Conservation (phyloP, 2,329 filamentous ascomycete species). For the Exophiala bonariae region DNA sequence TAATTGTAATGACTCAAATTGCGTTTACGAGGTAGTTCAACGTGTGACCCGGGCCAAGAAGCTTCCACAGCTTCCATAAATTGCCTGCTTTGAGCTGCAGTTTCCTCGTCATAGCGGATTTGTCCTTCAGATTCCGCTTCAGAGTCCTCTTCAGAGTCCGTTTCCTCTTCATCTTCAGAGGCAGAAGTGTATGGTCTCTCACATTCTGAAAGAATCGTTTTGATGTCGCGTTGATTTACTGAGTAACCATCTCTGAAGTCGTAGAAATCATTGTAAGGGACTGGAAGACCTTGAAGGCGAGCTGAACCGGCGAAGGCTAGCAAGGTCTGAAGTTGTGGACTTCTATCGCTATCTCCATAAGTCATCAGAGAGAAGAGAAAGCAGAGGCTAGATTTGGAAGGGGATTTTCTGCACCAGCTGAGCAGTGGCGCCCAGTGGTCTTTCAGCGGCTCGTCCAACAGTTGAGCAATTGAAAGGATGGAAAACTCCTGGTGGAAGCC, state of each 20-base stretch:
- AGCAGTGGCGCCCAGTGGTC: slow-evolving; percentile 9
- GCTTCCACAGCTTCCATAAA: too few species aligned
- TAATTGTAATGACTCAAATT: slow-evolving; percentile 2
- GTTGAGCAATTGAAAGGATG: slow-evolving; percentile 2
- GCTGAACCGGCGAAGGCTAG: slow-evolving; percentile 13
- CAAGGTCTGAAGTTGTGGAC: slow-evolving; percentile 1
- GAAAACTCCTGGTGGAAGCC: slow-evolving; percentile 10
- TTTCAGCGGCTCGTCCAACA: slow-evolving; percentile 4
- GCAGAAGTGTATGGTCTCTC: slow-evolving; percentile 1
- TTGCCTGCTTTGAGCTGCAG: too few species aligned
- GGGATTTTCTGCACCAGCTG: slow-evolving; percentile 6
- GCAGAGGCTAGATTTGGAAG: slow-evolving; percentile 3
- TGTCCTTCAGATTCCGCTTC: too few species aligned
- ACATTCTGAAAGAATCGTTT: slow-evolving; percentile 2
- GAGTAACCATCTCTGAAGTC: slow-evolving; percentile 6
- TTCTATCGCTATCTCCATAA: slow-evolving; percentile 5
- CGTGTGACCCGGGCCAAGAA: too few species aligned
- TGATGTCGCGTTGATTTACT: slow-evolving; percentile 3
- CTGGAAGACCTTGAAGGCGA: slow-evolving; percentile 2
- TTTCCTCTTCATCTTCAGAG: background rate
- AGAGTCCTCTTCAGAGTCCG: background rate
- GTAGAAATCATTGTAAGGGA: slow-evolving; percentile 7
- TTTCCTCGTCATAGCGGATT: too few species aligned
- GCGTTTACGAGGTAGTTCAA: background rate
- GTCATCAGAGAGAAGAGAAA: slow-evolving; percentile 13